Evolutionary conservation across 2,329 filamentous ascomycete genomes (phyloP), one percentile per base, ranked within the genome.

Genomic region (Aspergillus viridinutans): DNA sequence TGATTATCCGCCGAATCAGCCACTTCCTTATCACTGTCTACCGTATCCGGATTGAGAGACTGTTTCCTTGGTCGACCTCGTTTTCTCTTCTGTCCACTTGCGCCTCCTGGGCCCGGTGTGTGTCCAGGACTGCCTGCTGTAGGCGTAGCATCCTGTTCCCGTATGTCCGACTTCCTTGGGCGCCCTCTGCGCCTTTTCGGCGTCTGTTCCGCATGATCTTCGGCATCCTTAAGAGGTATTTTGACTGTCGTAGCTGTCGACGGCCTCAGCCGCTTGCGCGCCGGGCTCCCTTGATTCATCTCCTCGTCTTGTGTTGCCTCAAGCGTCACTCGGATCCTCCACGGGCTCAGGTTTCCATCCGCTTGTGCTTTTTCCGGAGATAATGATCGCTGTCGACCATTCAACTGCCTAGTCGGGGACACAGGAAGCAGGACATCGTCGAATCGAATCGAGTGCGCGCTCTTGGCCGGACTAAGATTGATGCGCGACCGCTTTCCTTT

Each of bases 291-390:
- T 47, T 67, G 60, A 49, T 72, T 67, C 42, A 69, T 62, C 38
- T 69, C 71, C 32, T 73, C 74, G 40, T 78, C 76, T 53, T 80
- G 75, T 47, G 76, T 77, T 21, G 77, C 77, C 64, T 80, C 76
- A 38, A 80, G 72, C 0, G 77, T 80, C 25, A 80, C 76, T 48
- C 75, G 71, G 56, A 80, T 79, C 55, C 76, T 74, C 77, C 77
- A 79, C 28, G 77, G 77, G 61, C 76, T 80, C 14, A 75, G 64
- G 65, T 76, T 76, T 7, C 70, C 72, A 8, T 75, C 74, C 10
- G 67, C 63, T 47, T 68, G 68, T 2, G 65, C 56, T 49, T 76
- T 77, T n/a, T 72, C 69, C 12, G 74, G 75, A 14, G 75, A 77
- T 35, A 71, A 53, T 4, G 72, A 69, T 43, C 65, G 56, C 49